These are phyloP conservation scores for Lolium rigidum DNA, from an alignment of 176 grass and related monocot species.

Conservation along the genomic window DNA sequence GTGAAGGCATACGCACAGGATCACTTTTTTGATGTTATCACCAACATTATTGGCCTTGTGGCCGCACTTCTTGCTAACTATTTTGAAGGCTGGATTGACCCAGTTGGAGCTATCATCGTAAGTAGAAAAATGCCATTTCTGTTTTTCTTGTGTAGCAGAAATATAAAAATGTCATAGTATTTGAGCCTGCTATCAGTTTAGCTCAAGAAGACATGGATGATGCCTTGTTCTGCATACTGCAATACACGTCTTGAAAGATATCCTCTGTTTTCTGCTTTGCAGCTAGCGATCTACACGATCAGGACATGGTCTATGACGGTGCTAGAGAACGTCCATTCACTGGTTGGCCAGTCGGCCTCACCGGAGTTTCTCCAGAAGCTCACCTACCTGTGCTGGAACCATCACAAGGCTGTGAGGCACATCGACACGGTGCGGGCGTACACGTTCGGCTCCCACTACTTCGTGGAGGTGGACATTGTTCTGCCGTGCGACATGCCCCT, in stretches of 20 bases:
- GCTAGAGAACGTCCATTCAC: constrained; percentile 76
- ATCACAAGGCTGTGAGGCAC: constrained; percentile 70
- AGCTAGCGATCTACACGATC: constrained; percentile 77
- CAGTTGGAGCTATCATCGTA: constrained; percentile 73
- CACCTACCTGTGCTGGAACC: constrained; percentile 93
- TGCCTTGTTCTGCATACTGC: background rate
- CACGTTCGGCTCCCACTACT: constrained; percentile 84
- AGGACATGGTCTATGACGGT: constrained; percentile 80
- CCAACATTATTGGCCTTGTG: constrained; percentile 67
- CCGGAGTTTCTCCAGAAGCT: constrained; percentile 80
- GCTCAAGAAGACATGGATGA: background rate
- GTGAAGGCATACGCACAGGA: constrained; percentile 81
- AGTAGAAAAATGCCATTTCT: constrained; percentile 31
- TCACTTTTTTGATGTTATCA: constrained; percentile 79
- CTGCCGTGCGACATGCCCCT: constrained; percentile 77
- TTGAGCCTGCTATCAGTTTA: background rate
- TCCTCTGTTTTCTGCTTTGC: background rate
- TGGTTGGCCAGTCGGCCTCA: constrained; percentile 70
- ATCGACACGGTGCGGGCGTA: constrained; percentile 80
- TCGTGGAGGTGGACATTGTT: constrained; percentile 84
- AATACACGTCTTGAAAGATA: background rate
- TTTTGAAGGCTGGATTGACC: constrained; percentile 60
- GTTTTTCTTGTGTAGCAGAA: background rate
- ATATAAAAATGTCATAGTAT: background rate
- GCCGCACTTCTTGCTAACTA: constrained; percentile 68